Conservation (phyloP, 306 rosid species). For the Urtica urens region DNA sequence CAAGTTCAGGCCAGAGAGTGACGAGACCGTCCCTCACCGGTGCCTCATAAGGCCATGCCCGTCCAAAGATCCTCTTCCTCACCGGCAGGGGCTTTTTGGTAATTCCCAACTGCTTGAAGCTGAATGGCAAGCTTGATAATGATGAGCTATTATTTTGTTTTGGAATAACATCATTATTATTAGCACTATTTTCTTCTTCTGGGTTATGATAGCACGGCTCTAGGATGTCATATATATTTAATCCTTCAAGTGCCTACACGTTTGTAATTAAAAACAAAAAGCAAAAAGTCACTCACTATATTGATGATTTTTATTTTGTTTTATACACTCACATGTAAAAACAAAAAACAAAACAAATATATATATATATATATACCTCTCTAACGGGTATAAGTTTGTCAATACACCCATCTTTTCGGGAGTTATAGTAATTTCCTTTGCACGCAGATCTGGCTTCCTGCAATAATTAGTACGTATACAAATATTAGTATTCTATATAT, state of each 20-base stretch:
- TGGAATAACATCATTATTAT: too few relatives aligned
- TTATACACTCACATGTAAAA: too few relatives aligned
- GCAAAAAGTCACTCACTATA: too few relatives aligned
- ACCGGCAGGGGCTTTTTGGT: slow-evolving; percentile 41
- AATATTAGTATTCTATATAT: too few relatives aligned
- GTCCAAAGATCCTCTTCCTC: slow-evolving; percentile 60
- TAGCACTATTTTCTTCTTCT: background rate
- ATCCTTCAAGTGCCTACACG: slow-evolving; percentile 35
- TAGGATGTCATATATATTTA: slow-evolving; percentile 52
- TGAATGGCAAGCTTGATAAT: slow-evolving; percentile 28
- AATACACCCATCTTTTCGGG: slow-evolving; percentile 10
- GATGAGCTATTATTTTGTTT: background rate
- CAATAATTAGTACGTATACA: background rate
- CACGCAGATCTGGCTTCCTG: slow-evolving; percentile 35
- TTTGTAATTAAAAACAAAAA: too few relatives aligned
- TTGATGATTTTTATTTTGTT: too few relatives aligned
- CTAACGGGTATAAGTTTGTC: slow-evolving; percentile 13
- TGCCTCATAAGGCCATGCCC: slow-evolving; percentile 70
- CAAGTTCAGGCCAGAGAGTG: slow-evolving; percentile 52
- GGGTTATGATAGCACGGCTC: slow-evolving; percentile 58
- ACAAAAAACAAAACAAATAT: background rate
- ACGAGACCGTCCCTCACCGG: slow-evolving; percentile 46
- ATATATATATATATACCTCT: slow-evolving; percentile 18
- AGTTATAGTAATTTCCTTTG: slow-evolving; percentile 29
- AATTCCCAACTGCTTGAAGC: slow-evolving; percentile 52